Percentiles rank a stretch among this genome's conserved stretches.
These are phyloP conservation scores for Litchi chinensis DNA, from an alignment of 345 rosid species.

Conservation along the genomic window DNA sequence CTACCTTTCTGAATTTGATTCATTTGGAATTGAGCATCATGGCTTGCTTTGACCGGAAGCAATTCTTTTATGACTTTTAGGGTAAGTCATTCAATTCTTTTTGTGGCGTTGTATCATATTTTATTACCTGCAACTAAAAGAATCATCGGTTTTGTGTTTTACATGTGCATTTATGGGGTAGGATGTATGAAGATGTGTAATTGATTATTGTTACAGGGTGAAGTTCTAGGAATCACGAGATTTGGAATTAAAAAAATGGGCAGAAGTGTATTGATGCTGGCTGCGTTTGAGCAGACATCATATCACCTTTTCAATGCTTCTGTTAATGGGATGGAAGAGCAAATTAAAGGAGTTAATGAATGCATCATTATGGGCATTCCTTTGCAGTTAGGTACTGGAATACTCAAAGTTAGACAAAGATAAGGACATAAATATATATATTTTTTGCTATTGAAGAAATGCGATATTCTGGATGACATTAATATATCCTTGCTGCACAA, in stretches of 20 bases:
- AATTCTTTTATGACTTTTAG: conserved; percentile 90
- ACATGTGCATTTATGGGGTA: conserved; percentile 6
- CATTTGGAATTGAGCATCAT: too few species aligned
- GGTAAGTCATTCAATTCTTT: conserved; percentile 43
- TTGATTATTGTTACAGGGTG: conserved; percentile 60
- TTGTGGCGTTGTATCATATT: background rate
- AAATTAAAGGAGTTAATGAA: conserved; percentile 87
- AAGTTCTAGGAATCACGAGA: conserved; percentile 94
- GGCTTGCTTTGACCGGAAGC: too few species aligned
- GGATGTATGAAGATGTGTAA: conserved; percentile 9
- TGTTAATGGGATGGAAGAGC: conserved; percentile 70
- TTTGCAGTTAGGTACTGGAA: conserved; percentile 85
- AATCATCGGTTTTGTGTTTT: background rate
- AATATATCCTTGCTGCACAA: background rate
- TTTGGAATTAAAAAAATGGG: conserved; percentile 92
- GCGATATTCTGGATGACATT: background rate
- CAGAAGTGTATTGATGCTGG: conserved; percentile 88
- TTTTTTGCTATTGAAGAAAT: background rate
- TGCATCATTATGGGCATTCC: conserved; percentile 99
- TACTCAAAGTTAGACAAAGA: conserved; percentile 87
- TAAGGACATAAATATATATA: conserved; percentile 20
- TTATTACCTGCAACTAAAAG: conserved; percentile 11
- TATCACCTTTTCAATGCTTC: conserved; percentile 91
- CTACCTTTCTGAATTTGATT: too few species aligned
- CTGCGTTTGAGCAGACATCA: conserved; percentile 87